Evolutionary conservation across 2,329 filamentous ascomycete species (phyloP), one percentile per base, ranked within the genome.

Genomic region (Dendrostoma leiphaemia): DNA sequence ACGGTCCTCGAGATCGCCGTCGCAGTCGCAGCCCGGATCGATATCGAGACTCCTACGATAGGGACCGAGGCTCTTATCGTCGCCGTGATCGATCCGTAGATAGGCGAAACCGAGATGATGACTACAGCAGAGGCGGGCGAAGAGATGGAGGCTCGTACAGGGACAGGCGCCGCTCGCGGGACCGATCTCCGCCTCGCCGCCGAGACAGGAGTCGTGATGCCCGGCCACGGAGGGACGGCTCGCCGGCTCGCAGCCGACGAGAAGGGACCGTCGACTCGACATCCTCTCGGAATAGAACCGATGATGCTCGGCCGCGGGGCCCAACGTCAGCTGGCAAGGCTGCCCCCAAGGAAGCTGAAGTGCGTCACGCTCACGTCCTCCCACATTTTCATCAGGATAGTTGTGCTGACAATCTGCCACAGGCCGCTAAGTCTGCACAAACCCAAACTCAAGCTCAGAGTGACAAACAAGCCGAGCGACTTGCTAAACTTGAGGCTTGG

Each of bases 401-500:
- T 17, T 23, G 48, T 49, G 48, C 62, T 69, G 60, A 70, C 61
- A 56, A 58, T 54, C 38, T 29, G 31, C 60, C 48, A 49, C 74
- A 88, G 82, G 65, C 72, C 59, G 75, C 78, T 50, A 86, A 85
- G 65, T 70, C 77, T 41, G 69, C 78, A 62, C 67, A 78, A 52
- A 67, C 77, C 50, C 71, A 75, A 41, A 71, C 72, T 17, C 84
- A 84, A 64, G 78, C 82, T 28, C 89, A 91, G 63, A 82, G 84
- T 58, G 85, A 91, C 47, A 91, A 89, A 66, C 90, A 92, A 69
- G 88, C 87, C 47, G 89, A 93, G 69, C 80, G 89, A 59, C 78
- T 91, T 40, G 90, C 90, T 26, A 92, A 90, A 67, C 74, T 96
- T 26, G 90, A 93, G 68, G 89, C 90, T 54, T 96, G 91, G 92